Conservation (phyloP, 2,329 filamentous ascomycete genomes). For the Cryoendolithus antarcticus region DNA sequence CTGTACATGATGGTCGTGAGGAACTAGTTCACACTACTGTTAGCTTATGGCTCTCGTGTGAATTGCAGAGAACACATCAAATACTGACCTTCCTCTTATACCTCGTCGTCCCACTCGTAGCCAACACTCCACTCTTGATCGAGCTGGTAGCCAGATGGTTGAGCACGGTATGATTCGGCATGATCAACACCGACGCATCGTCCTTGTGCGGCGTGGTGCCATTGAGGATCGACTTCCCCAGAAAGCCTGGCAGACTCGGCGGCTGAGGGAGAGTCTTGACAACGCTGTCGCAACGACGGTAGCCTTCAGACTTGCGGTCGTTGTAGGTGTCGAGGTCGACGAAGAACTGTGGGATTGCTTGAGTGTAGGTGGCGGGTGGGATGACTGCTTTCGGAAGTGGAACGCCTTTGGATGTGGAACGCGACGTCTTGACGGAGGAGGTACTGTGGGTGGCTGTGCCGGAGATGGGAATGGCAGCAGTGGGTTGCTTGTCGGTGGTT, state of each 20-base stretch:
- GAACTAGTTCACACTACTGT: too few relatives aligned
- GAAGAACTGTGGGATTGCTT: slow-evolving; percentile 71
- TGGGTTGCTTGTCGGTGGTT: slow-evolving; percentile 4
- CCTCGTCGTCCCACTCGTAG: slow-evolving; percentile 91
- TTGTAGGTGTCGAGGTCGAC: slow-evolving; percentile 59
- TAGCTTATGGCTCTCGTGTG: background rate
- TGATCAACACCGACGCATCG: slow-evolving; percentile 90
- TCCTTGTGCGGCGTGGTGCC: slow-evolving; percentile 87
- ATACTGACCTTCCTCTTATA: slow-evolving; percentile 83
- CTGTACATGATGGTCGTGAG: slow-evolving; percentile 98
- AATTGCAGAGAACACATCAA: background rate
- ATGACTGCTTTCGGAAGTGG: slow-evolving; percentile 12
- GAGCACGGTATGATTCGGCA: slow-evolving; percentile 93
- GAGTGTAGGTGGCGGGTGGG: slow-evolving; percentile 51
- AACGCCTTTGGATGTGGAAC: background rate
- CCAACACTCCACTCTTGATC: slow-evolving; percentile 91
- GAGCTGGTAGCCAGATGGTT: slow-evolving; percentile 96
- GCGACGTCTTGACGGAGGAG: background rate
- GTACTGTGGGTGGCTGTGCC: too few relatives aligned
- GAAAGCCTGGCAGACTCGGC: slow-evolving; percentile 75
- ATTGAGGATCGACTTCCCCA: slow-evolving; percentile 91
- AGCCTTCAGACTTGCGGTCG: slow-evolving; percentile 54
- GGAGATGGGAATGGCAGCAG: background rate
- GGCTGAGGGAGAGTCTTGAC: slow-evolving; percentile 72
- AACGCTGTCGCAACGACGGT: slow-evolving; percentile 61